Evolutionary conservation across 1,284 basidiomycete species (phyloP).

Genomic region (Moniliophthora roreri): DNA sequence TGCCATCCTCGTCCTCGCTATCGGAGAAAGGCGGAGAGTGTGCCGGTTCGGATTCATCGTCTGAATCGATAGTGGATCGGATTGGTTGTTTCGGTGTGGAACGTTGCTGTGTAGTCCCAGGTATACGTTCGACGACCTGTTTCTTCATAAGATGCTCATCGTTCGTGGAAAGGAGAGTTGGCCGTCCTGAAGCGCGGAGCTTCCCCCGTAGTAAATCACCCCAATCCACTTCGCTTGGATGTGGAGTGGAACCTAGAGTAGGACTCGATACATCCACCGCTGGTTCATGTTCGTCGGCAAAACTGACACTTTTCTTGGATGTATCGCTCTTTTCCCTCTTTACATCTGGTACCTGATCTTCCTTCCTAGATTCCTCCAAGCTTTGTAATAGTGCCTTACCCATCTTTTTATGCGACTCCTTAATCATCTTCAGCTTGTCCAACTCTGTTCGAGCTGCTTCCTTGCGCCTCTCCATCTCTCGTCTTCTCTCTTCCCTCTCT

Average conservation of each 20-base stretch:
- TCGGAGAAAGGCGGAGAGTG: constrained; percentile 10
- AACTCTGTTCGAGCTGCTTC: constrained; percentile 52
- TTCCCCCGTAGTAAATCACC: constrained; percentile 55
- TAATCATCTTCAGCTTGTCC: constrained; percentile 49
- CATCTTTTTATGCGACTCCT: constrained; percentile 75
- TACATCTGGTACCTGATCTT: constrained; percentile 31
- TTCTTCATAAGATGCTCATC: constrained; percentile 57
- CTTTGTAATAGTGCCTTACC: constrained; percentile 62
- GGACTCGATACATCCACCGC: too few species aligned
- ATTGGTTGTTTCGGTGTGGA: constrained; percentile 22
- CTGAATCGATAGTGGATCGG: constrained; percentile 49
- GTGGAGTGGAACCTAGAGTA: too few species aligned
- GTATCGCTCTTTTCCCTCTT: constrained; percentile 25
- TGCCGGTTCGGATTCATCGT: constrained; percentile 26
- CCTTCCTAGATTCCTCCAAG: constrained; percentile 39
- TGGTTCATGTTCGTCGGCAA: constrained; percentile 49
- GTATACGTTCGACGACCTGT: constrained; percentile 64
- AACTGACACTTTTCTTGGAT: constrained; percentile 64
- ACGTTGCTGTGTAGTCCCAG: constrained; percentile 25
- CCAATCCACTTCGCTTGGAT: constrained; percentile 34
- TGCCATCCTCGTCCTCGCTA: constrained; percentile 25
- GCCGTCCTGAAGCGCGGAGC: constrained; percentile 38
- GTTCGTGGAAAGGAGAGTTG: constrained; percentile 36
- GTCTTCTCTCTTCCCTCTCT: constrained; percentile 41
- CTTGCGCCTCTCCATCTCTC: constrained; percentile 48